Evolutionary conservation across 306 rosid genomes (phyloP).

Genomic region (Ormosia emarginata): DNA sequence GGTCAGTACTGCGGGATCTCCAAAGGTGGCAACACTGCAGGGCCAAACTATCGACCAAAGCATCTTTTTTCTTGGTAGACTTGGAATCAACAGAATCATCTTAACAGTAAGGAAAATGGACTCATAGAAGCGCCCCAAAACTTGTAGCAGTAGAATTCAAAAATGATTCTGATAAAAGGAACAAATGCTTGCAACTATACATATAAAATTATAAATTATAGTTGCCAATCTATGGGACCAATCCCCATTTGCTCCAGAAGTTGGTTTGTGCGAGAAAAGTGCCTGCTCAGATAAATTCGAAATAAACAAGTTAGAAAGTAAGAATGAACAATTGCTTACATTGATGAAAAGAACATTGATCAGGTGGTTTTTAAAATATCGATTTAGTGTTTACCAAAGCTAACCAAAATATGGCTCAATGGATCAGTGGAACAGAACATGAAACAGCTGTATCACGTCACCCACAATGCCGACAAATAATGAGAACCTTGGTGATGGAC

Average conservation of each 20-base stretch:
- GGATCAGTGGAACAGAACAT: neutral
- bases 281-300: conserved; percentile 51
- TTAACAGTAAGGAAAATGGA: neutral
- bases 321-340: neutral
- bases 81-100: neutral
- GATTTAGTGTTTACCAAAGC: neutral
- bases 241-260: conserved; percentile 65
- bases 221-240: conserved; percentile 83
- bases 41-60: neutral
- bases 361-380: neutral
- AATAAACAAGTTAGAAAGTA: neutral
- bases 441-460: neutral
- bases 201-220: conserved; percentile 33
- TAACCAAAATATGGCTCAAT: neutral
- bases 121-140: conserved; percentile 9
- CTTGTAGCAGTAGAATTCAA: neutral
- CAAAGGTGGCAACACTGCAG: neutral
- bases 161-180: neutral
- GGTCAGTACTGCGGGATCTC: neutral
- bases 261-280: conserved; percentile 82
- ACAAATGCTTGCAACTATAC: neutral
- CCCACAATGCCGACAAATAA: neutral
- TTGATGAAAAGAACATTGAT: neutral
- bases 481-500: neutral
- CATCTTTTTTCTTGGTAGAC: conserved; percentile 16